phyloP scores from a whole-genome alignment of 2,329 filamentous ascomycete genomes.

The Penicillium sp. region DNA sequence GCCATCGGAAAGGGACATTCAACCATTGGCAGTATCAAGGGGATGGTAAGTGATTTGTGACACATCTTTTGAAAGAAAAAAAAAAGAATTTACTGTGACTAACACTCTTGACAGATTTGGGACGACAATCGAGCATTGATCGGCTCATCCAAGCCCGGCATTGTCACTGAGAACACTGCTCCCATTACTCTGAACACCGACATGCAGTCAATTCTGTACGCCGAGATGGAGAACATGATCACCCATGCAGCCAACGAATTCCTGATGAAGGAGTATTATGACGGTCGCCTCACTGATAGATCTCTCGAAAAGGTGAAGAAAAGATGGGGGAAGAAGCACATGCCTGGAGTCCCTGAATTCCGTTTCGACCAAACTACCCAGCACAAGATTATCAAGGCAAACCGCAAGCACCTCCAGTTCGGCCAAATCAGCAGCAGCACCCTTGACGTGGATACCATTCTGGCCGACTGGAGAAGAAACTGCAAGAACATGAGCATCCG shows the following conservation, averaged over 20 bases:
- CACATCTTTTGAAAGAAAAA: neutral
- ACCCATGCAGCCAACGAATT: slow-evolving; percentile 46
- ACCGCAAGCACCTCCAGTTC: slow-evolving; percentile 48
- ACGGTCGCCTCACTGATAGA: slow-evolving; percentile 38
- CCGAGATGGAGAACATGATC: slow-evolving; percentile 47
- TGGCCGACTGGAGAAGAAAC: slow-evolving; percentile 50
- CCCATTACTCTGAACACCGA: slow-evolving; percentile 41
- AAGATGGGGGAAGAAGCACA: slow-evolving; percentile 48
- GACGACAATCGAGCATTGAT: neutral
- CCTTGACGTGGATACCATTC: slow-evolving; percentile 13
- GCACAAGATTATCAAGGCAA: slow-evolving; percentile 46
- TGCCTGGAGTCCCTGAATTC: slow-evolving; percentile 51
- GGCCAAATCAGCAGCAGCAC: slow-evolving; percentile 23
- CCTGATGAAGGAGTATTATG: slow-evolving; percentile 42
- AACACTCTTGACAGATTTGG: neutral
- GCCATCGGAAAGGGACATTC: neutral
- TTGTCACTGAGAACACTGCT: slow-evolving; percentile 21
- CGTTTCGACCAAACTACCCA: slow-evolving; percentile 54
- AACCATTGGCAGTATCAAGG: neutral
- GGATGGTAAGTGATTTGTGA: neutral
- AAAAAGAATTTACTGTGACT: neutral
- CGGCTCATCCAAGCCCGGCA: neutral
- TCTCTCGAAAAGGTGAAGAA: slow-evolving; percentile 40
- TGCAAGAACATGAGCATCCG: slow-evolving; percentile 28
- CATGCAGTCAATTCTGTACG: slow-evolving; percentile 45